These are phyloP conservation scores for Penicillium expansum DNA, from an alignment of 2,329 filamentous ascomycete species.

Conservation along the genomic window DNA sequence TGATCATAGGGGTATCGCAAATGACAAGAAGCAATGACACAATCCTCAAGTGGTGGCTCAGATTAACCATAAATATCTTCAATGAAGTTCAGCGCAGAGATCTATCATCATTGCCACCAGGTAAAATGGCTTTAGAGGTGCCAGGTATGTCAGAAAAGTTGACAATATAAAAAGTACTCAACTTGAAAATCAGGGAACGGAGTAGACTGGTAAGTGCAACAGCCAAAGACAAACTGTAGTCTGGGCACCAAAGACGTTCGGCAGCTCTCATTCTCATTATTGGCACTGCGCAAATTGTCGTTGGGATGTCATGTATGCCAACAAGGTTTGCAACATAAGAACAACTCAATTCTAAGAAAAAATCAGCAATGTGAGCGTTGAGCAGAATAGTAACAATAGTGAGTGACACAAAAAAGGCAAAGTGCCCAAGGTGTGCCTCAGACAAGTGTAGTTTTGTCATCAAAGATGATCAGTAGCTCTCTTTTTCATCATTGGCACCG, in stretches of 20 bases:
- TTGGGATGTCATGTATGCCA: background rate
- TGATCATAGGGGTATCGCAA: background rate
- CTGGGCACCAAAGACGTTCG: background rate
- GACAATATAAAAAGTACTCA: background rate
- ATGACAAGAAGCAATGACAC: background rate
- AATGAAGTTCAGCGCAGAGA: too few relatives aligned
- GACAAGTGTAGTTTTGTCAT: background rate
- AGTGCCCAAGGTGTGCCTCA: background rate
- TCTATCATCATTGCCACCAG: background rate
- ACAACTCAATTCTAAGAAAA: background rate
- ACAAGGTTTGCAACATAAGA: background rate
- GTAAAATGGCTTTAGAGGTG: background rate
- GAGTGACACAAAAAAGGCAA: background rate
- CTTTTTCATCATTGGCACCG: background rate
- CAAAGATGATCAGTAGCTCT: background rate
- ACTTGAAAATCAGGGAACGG: background rate
- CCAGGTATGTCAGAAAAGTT: background rate
- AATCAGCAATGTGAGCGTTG: background rate
- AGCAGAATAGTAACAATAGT: background rate
- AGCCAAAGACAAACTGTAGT: background rate
- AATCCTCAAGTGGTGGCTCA: background rate
- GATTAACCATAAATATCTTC: background rate
- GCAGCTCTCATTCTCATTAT: background rate
- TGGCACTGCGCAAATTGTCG: background rate
- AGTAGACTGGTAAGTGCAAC: background rate